Base-by-base conservation (phyloP, 2,329 filamentous ascomycete species). In the Arthrobotrys iridis region DNA sequence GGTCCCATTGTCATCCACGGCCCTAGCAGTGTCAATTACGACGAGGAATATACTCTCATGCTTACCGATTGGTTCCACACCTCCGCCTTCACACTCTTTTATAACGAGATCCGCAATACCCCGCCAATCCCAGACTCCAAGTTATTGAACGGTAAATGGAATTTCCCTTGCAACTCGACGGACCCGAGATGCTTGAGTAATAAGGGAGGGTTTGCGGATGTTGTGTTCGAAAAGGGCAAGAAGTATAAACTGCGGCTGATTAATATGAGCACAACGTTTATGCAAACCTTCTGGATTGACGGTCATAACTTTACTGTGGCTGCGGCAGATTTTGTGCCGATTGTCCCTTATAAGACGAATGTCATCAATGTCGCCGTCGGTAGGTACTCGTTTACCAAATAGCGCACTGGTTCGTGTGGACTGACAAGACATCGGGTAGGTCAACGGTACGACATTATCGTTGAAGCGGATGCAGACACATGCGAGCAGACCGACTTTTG, bases 1-100 rank as follows among this genome's bases (percentile, higher is more conserved):
- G 89, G 89, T 0, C 85, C 84, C 1, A 86, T 91, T 35, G 81
- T 90, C 15, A 87, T 90, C 77, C 84, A 89, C 63, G 88, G 88
- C 0, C 88, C 88, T 0, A 84, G 85, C 0, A 85, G 85, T 1
- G 83, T 84, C 11, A 84, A 87, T 78, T 90, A 89, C 77, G 88
- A 91, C 73, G 83, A 86, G 55, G 89, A 91, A 78, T 82, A 90
- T 0, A 89, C 89, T 2, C 78, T 90, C 0, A 83, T 88, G 24
- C 79, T 90, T 4, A 86, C 84, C 13, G 90, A 92, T 78, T 91
- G 88, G 88, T 89, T 89, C 79, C 86, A 89, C 73, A 72, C 76
- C 4, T 84, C 83, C 0, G 82, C 83, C 1, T 81, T 78, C 26
- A 52, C 46, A 1, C 52, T 78, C 0, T 75, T 58, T 33, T 78